Conservation (phyloP, 441 rosid genomes). For the Erysimum cheiri region DNA sequence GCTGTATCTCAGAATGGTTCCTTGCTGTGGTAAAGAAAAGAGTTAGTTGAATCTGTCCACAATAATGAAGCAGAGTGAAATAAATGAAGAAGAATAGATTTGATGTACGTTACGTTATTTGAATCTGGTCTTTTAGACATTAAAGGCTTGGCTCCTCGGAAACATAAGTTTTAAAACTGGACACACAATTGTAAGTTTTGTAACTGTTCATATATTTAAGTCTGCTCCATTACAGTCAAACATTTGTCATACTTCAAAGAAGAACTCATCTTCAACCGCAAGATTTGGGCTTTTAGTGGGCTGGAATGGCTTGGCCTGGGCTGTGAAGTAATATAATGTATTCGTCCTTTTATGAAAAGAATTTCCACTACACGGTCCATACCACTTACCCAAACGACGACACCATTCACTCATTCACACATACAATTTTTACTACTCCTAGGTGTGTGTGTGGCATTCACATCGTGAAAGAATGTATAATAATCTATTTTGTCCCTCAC, state of each 20-base stretch:
- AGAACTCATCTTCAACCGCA: neutral
- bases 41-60: neutral
- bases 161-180: slow-evolving; percentile 11
- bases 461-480: too few species aligned
- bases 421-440: too few species aligned
- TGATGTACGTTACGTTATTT: slow-evolving; percentile 29
- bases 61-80: slow-evolving; percentile 9
- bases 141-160: slow-evolving; percentile 24
- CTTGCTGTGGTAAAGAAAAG: neutral
- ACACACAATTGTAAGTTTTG: neutral
- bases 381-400: neutral
- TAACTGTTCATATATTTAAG: slow-evolving; percentile 4
- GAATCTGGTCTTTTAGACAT: slow-evolving; percentile 27
- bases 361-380: neutral
- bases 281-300: slow-evolving; percentile 16
- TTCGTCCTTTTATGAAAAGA: neutral
- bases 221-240: slow-evolving; percentile 14
- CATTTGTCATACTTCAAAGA: slow-evolving; percentile 7
- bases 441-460: too few species aligned
- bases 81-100: slow-evolving; percentile 23
- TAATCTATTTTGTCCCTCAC: too few species aligned
- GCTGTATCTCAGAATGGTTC: slow-evolving; percentile 5
- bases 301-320: neutral
- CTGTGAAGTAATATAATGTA: neutral
- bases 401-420: too few species aligned